These are phyloP conservation scores for Monoraphidium neglectum DNA, from an alignment of 139 green algal genomes.

Conservation along the genomic window DNA sequence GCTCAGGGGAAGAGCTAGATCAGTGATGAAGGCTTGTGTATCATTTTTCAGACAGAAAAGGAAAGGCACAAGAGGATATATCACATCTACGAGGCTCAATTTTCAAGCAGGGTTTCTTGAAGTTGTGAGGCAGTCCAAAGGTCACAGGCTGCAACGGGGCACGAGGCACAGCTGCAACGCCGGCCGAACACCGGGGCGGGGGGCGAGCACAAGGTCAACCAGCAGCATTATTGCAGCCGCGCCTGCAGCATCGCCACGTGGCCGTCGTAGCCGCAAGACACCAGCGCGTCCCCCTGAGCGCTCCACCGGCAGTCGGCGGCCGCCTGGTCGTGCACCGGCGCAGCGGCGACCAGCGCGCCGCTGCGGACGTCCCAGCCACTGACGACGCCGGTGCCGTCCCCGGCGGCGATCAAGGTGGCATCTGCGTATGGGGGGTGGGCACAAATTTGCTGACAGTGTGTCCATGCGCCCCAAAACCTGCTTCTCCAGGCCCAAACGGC, in stretches of 20 bases:
- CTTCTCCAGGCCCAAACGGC: too few species aligned
- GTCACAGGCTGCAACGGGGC: neutral
- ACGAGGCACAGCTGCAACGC: neutral
- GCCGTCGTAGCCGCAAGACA: slow-evolving; percentile 2
- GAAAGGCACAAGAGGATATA: too few species aligned
- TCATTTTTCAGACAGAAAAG: too few species aligned
- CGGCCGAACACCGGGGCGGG: too few species aligned
- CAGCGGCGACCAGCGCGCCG: slow-evolving; percentile 16
- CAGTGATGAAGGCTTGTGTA: too few species aligned
- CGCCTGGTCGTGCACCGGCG: slow-evolving; percentile 16
- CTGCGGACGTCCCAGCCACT: slow-evolving; percentile 18
- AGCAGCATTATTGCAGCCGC: neutral
- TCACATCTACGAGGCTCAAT: too few species aligned
- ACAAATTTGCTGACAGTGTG: too few species aligned
- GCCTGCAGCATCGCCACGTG: slow-evolving; percentile 7
- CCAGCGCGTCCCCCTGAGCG: neutral
- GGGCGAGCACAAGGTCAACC: too few species aligned
- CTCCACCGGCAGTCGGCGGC: slow-evolving; percentile 6
- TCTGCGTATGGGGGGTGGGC: slow-evolving; percentile 8
- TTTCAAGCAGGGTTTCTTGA: too few species aligned
- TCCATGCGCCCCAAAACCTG: too few species aligned
- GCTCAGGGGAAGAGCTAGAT: too few species aligned
- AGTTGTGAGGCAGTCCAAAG: too few species aligned
- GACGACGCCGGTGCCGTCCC: slow-evolving; percentile 13
- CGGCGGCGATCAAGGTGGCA: slow-evolving; percentile 5